Evolutionary conservation across 2,329 filamentous ascomycete species (phyloP).

Genomic region (Colletotrichum sp.): DNA sequence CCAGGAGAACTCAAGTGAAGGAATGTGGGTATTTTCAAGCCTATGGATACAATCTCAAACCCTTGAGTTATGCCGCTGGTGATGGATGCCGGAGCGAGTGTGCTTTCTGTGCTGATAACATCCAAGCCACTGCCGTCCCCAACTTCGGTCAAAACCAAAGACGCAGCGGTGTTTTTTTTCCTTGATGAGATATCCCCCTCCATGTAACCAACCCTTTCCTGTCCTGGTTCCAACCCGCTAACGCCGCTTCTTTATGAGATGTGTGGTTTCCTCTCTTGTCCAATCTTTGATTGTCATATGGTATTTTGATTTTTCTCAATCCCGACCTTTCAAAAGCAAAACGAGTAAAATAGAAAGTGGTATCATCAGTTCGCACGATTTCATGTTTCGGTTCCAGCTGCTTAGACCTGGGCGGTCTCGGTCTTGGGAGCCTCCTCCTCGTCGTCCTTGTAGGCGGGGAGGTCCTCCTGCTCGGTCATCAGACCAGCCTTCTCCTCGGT

Average conservation of each 20-base stretch:
- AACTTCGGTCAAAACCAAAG: not conserved
- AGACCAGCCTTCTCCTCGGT: conserved; percentile 57
- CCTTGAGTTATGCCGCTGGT: not conserved
- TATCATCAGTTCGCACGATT: conserved; percentile 14
- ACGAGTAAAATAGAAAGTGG: conserved; percentile 8
- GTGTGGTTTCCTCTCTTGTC: conserved; percentile 18
- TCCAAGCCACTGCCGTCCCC: not conserved
- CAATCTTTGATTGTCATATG: conserved; percentile 10
- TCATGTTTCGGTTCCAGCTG: not conserved
- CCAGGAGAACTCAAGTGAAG: not conserved
- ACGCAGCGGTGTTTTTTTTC: not conserved
- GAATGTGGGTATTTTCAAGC: conserved; percentile 4
- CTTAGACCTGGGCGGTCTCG: conserved; percentile 7
- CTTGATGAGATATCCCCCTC: not conserved
- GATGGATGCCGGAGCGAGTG: not conserved
- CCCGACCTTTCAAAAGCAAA: not conserved
- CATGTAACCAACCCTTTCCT: not conserved
- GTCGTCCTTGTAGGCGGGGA: conserved; percentile 32
- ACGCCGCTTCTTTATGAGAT: conserved; percentile 11
- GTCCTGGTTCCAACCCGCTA: not conserved
- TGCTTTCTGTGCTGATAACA: not conserved
- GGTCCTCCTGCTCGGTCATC: conserved; percentile 42
- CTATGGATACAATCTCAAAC: not conserved
- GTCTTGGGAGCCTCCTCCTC: conserved; percentile 13
- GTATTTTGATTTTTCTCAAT: not conserved